Conservation (phyloP, 2,329 filamentous ascomycete genomes). For the Chaetomium sp. region DNA sequence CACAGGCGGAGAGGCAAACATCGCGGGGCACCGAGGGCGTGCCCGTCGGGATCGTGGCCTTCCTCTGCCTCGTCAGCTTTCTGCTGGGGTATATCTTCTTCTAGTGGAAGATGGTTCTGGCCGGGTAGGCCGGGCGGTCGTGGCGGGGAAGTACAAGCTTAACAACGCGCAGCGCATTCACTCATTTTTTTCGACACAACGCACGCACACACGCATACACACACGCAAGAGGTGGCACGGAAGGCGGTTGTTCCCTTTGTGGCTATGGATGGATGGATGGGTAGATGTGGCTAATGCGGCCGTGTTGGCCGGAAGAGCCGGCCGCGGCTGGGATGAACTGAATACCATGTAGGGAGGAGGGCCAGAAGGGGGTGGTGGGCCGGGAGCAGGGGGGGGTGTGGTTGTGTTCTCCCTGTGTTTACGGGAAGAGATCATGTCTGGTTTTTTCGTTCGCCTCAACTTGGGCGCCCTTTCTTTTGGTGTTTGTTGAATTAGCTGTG, state of each 20-base stretch:
- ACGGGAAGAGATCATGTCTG: neutral
- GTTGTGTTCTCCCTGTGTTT: neutral
- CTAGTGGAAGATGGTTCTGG: constrained; percentile 48
- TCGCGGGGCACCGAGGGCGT: constrained; percentile 72
- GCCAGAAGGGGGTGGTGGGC: neutral
- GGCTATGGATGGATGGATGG: constrained; percentile 15
- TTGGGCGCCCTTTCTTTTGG: neutral
- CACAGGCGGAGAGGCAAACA: constrained; percentile 48
- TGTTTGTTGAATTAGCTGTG: constrained; percentile 9
- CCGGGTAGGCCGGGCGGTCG: neutral
- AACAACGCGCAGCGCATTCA: neutral
- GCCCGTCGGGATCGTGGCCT: constrained; percentile 80
- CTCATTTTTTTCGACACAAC: neutral
- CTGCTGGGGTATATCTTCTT: constrained; percentile 96
- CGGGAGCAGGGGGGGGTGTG: too few relatives aligned
- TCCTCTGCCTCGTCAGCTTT: constrained; percentile 86
- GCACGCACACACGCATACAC: neutral
- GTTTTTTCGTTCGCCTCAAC: constrained; percentile 1
- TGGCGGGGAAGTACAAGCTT: neutral
- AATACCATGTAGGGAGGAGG: constrained; percentile 17
- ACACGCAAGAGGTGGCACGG: neutral
- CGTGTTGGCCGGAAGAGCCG: neutral
- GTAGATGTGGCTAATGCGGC: constrained; percentile 9
- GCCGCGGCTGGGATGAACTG: neutral
- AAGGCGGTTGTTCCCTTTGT: constrained; percentile 3